These are phyloP conservation scores for Peribolospora baueri DNA, from an alignment of 768 basidiomycete genomes.

Conservation along the genomic window DNA sequence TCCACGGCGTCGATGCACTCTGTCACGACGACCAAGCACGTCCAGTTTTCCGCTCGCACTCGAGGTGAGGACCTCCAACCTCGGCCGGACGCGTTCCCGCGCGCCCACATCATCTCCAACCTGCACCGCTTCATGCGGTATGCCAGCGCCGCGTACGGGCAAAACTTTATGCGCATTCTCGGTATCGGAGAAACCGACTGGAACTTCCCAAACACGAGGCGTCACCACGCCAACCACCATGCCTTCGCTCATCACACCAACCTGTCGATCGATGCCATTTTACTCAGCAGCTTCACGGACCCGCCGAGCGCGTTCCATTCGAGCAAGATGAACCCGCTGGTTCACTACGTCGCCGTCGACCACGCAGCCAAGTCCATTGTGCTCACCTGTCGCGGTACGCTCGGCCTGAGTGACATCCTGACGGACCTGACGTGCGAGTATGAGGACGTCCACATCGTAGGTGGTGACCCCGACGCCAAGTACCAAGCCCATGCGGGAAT, in stretches of 20 bases:
- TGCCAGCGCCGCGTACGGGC: conserved; percentile 9
- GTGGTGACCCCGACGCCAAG: conserved; percentile 6
- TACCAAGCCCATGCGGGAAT: conserved; percentile 20
- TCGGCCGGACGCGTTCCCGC: conserved; percentile 3
- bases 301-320: conserved; percentile 9
- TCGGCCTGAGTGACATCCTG: conserved; percentile 22
- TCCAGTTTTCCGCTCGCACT: neutral
- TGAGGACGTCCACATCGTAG: conserved; percentile 4
- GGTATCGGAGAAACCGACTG: conserved; percentile 18
- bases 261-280: conserved; percentile 18
- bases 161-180: conserved; percentile 15
- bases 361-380: conserved; percentile 18
- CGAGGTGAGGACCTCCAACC: conserved; percentile 2
- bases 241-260: conserved; percentile 20
- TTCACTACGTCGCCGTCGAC: conserved; percentile 21
- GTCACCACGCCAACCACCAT: conserved; percentile 12
- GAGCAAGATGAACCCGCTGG: conserved; percentile 15
- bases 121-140: conserved; percentile 19
- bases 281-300: conserved; percentile 20
- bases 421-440: conserved; percentile 22
- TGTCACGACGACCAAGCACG: neutral
- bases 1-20: neutral
- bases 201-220: conserved; percentile 18
- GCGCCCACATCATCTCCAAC: conserved; percentile 12
- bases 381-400: conserved; percentile 15